Evolutionary conservation across 495 filamentous ascomycete species (phyloP).

Genomic region (Stereocaulon alpinum): DNA sequence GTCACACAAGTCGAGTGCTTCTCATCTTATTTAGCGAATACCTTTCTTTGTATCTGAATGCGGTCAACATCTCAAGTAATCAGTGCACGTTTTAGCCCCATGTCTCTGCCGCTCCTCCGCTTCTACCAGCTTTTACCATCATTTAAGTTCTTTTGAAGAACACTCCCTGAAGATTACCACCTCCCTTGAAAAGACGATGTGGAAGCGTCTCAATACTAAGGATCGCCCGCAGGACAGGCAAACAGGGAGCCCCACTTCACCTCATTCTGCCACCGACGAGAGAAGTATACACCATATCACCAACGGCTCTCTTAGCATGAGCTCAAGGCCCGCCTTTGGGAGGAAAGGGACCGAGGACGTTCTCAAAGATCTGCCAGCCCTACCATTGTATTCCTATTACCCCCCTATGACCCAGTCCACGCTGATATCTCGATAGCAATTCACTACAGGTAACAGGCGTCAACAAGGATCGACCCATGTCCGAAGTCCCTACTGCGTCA

Average conservation of each 20-base stretch:
- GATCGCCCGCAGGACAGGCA: conserved; percentile 17
- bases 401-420: neutral
- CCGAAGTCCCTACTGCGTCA: conserved; percentile 30
- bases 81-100: conserved; percentile 1
- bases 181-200: conserved; percentile 11
- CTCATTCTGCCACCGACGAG: conserved; percentile 34
- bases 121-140: neutral
- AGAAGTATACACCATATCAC: conserved; percentile 20
- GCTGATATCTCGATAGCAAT: conserved; percentile 3
- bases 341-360: conserved; percentile 22
- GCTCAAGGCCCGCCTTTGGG: conserved; percentile 23
- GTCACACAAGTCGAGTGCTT: neutral
- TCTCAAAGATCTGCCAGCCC: conserved; percentile 30
- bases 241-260: conserved; percentile 37
- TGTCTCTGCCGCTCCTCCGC: conserved; percentile 1
- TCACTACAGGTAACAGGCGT: conserved; percentile 12
- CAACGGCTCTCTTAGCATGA: conserved; percentile 19
- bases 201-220: conserved; percentile 20
- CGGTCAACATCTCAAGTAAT: neutral
- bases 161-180: neutral
- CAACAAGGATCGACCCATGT: conserved; percentile 21
- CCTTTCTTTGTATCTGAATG: neutral
- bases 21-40: neutral
- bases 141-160: neutral
- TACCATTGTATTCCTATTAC: conserved; percentile 33